Conservation (phyloP, 441 rosid species). For the Corymbia calophylla region DNA sequence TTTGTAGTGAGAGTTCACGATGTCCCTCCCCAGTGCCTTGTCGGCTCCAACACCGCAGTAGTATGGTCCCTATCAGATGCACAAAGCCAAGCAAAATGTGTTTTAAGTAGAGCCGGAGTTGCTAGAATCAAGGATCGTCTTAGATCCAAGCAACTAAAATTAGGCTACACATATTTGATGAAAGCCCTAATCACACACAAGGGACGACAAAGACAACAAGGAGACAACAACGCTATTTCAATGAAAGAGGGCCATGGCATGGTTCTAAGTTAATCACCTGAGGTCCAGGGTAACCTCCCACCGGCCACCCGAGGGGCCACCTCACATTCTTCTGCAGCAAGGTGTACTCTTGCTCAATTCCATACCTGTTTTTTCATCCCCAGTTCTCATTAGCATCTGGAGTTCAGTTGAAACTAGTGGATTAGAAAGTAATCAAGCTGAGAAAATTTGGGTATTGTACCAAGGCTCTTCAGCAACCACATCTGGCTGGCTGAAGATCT, state of each 20-base stretch:
- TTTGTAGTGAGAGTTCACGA: slow-evolving; percentile 11
- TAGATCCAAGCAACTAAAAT: neutral
- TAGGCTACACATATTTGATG: neutral
- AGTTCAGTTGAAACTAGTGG: neutral
- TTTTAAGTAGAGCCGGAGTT: neutral
- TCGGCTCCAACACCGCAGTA: slow-evolving; percentile 9
- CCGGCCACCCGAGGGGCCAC: neutral
- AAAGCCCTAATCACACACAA: neutral
- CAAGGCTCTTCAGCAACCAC: neutral
- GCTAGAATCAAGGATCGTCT: neutral
- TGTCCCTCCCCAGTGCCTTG: slow-evolving; percentile 13
- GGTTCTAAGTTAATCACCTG: neutral
- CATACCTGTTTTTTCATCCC: neutral
- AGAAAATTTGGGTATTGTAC: neutral
- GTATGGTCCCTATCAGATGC: slow-evolving; percentile 1
- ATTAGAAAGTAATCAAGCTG: neutral
- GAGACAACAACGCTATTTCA: neutral
- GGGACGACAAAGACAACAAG: neutral
- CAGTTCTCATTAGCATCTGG: neutral
- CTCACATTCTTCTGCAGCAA: neutral
- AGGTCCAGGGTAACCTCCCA: neutral
- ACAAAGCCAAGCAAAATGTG: neutral
- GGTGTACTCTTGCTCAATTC: neutral
- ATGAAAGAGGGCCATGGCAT: neutral
- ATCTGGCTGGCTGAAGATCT: neutral